A percentile compares a stretch with the other conserved stretches of the same genome.
Conservation (phyloP, 73 alveolate species). For the Paramecium caudatum region DNA sequence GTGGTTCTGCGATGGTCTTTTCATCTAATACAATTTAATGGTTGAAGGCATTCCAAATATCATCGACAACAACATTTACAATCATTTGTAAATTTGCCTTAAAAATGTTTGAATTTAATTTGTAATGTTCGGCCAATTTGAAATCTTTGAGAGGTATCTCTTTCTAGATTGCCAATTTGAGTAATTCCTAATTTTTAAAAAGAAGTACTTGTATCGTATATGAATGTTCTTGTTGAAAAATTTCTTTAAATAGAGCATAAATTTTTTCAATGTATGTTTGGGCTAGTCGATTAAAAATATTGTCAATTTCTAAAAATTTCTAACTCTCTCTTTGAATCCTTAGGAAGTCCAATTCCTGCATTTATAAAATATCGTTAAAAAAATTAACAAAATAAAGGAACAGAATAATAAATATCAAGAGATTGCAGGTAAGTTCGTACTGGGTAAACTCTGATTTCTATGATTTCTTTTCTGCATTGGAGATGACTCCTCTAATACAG, state of each 20-base stretch:
- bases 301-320: conserved; percentile 46
- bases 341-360: conserved; percentile 46
- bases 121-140: conserved; percentile 67
- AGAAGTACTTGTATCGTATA: conserved; percentile 49
- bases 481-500: neutral
- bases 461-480: neutral
- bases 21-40: conserved; percentile 53
- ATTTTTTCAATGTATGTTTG: neutral
- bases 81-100: conserved; percentile 40
- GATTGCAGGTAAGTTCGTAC: neutral
- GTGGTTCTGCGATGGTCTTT: conserved; percentile 11
- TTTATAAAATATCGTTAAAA: conserved; percentile 44
- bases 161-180: conserved; percentile 34
- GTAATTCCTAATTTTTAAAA: conserved; percentile 31
- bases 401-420: conserved; percentile 7
- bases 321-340: conserved; percentile 45
- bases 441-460: conserved; percentile 16
- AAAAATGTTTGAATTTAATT: conserved; percentile 56
- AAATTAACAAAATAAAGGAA: neutral
- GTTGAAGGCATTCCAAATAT: conserved; percentile 9
- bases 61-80: conserved; percentile 54
- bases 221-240: conserved; percentile 37
- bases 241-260: conserved; percentile 45
- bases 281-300: conserved; percentile 54
- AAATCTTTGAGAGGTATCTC: conserved; percentile 64